Evolutionary conservation across 1,284 basidiomycete species (phyloP), one percentile per base, ranked within the genome.

Genomic region (Mrakiaceae sp.): DNA sequence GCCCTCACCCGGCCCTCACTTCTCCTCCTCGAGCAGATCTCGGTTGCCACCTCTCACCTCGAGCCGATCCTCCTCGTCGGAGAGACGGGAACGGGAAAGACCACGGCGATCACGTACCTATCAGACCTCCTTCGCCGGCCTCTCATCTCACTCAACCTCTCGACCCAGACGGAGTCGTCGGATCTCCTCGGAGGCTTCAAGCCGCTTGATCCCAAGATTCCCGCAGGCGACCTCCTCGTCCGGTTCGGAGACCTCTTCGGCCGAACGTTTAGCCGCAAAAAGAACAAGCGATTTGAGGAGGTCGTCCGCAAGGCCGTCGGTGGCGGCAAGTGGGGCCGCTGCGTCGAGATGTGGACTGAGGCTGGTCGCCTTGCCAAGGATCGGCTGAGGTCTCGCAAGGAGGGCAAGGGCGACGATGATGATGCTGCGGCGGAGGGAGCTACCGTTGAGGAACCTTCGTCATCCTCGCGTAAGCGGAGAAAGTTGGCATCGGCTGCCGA

Each of bases 51-150:
- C 47, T 80, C 85, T 0, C 79, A 88, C 49, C 77, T 78, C 12
- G 96, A 99, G 73, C 93, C 96, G 0, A 80, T 95, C 1, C 81
- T 99, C 2, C 82, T 98, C 27, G 94, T 95, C 0, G 96, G 96
- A 63, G 96, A 99, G 79, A 99, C 96, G 0, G 96, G 96, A 53
- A 99, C 96, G 0, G 96, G 96, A 49, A 99, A 99, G 78, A 99
- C 96, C 2, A 96, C 93, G 55, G 83, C 87, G 3, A 84, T 98
- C 16, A 90, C 93, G 39, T 86, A 96, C 70, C 81, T 98, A 39
- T 89, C 96, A 16, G 81, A 84, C 4, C 77, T 90, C n/a, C 81
- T 96, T 44, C 83, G 83, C 14, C 84, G 85, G 49, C 85, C 87
- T 0, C 81, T 98, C 53, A 82, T 91, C 53, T 91, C 91, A 0